phyloP scores from a whole-genome alignment of 129 eudicot species.

The Tagetes erecta region DNA sequence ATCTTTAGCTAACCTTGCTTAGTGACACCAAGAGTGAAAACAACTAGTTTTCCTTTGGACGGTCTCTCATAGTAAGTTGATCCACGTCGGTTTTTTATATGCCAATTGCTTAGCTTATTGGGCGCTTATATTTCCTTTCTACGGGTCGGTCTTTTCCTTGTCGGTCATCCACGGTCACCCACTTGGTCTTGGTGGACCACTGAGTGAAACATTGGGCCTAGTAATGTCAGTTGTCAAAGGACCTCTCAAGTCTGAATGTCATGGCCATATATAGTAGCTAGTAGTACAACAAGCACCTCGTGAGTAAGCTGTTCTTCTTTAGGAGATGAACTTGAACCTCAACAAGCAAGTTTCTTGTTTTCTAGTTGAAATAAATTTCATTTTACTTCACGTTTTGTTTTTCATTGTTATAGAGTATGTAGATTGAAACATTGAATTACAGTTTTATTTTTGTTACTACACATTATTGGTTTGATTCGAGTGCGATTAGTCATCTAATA shows the following conservation, averaged over 20 bases:
- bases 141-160: background rate
- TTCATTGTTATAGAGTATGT: slow-evolving; percentile 9
- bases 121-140: too few relatives aligned
- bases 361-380: slow-evolving; percentile 9
- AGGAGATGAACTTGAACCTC: slow-evolving; percentile 30
- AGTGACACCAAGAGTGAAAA: too few relatives aligned
- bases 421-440: background rate
- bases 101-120: too few relatives aligned
- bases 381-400: background rate
- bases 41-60: too few relatives aligned
- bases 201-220: slow-evolving; percentile 69
- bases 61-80: too few relatives aligned
- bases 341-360: background rate
- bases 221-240: slow-evolving; percentile 36
- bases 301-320: background rate
- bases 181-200: slow-evolving; percentile 2
- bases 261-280: too few relatives aligned
- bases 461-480: too few relatives aligned
- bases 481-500: background rate
- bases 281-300: too few relatives aligned
- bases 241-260: background rate
- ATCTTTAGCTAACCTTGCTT: too few relatives aligned
- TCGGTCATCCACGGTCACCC: slow-evolving; percentile 10
- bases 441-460: background rate
- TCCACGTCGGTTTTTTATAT: too few relatives aligned